A percentile compares a stretch with the other conserved stretches of the same genome.
These are phyloP conservation scores for Psilocybe mexicana DNA, from an alignment of 1,284 basidiomycete species.

Conservation along the genomic window DNA sequence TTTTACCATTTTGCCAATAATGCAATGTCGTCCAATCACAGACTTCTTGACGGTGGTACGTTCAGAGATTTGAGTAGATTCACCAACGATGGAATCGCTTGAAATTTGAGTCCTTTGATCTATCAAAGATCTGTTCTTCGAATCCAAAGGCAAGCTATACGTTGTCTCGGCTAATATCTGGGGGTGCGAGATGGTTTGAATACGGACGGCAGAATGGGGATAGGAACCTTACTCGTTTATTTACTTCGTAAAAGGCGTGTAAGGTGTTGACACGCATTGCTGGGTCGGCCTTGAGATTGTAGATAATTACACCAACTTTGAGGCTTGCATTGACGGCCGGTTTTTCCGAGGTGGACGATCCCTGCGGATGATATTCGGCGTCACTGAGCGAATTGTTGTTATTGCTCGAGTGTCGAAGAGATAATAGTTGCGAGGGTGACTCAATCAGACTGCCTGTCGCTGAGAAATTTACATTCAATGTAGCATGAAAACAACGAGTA, in stretches of 20 bases:
- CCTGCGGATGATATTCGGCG: conserved; percentile 32
- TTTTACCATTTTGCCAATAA: conserved; percentile 85
- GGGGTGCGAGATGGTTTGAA: background rate
- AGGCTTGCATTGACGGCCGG: conserved; percentile 35
- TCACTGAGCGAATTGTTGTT: conserved; percentile 22
- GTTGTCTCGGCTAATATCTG: conserved; percentile 55
- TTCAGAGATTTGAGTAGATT: conserved; percentile 82
- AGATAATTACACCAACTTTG: conserved; percentile 61
- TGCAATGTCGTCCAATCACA: conserved; percentile 86
- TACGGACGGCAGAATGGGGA: background rate
- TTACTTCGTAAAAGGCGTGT: conserved; percentile 80
- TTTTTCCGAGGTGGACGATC: no score
- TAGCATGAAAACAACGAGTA: conserved; percentile 3
- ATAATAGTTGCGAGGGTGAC: conserved; percentile 42
- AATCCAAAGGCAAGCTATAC: conserved; percentile 58
- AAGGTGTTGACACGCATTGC: conserved; percentile 85
- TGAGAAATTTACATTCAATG: background rate
- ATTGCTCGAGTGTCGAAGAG: conserved; percentile 60
- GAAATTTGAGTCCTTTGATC: conserved; percentile 86
- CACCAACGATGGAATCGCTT: conserved; percentile 80
- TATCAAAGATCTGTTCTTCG: conserved; percentile 62
- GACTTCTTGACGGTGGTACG: conserved; percentile 86
- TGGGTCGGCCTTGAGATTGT: conserved; percentile 56
- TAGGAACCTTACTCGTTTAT: conserved; percentile 61
- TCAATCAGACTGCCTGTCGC: conserved; percentile 26